These are phyloP conservation scores for Saturnispora besseyi DNA, from an alignment of 805 yeast species.

Conservation along the genomic window DNA sequence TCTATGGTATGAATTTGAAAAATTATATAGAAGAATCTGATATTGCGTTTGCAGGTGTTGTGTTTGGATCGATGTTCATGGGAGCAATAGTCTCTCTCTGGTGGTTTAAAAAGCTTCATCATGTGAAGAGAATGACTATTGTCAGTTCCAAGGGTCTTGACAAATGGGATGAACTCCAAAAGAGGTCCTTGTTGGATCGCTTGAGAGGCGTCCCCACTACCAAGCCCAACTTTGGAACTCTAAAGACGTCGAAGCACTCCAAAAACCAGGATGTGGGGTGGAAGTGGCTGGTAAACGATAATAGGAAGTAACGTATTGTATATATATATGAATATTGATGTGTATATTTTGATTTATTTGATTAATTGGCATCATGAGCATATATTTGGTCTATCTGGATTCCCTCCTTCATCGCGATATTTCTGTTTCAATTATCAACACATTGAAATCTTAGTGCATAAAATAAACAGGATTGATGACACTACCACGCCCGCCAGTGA, in stretches of 20 bases:
- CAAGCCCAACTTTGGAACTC: not conserved
- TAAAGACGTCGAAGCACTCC: constrained; percentile 14
- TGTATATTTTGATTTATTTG: not conserved
- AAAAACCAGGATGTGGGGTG: constrained; percentile 36
- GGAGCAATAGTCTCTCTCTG: constrained; percentile 47
- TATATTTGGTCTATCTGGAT: not conserved
- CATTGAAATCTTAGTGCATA: not conserved
- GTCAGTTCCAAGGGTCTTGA: constrained; percentile 29
- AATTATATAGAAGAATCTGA: constrained; percentile 66
- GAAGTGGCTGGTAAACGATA: constrained; percentile 47
- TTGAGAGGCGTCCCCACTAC: constrained; percentile 8
- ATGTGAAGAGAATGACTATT: constrained; percentile 62
- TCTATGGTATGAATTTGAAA: constrained; percentile 81
- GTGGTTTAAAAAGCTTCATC: constrained; percentile 47
- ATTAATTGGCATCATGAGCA: not conserved
- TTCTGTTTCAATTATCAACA: not conserved
- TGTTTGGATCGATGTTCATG: constrained; percentile 40
- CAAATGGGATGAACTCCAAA: constrained; percentile 22
- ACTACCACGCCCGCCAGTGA: constrained; percentile 3
- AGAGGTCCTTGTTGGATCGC: constrained; percentile 10
- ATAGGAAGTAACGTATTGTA: constrained; percentile 13
- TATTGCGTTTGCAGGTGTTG: constrained; percentile 53
- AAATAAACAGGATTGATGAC: not conserved
- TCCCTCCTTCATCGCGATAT: not conserved
- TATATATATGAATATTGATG: not conserved